Evolutionary conservation across 805 yeast genomes (phyloP).

Genomic region (Lachancea sp.): DNA sequence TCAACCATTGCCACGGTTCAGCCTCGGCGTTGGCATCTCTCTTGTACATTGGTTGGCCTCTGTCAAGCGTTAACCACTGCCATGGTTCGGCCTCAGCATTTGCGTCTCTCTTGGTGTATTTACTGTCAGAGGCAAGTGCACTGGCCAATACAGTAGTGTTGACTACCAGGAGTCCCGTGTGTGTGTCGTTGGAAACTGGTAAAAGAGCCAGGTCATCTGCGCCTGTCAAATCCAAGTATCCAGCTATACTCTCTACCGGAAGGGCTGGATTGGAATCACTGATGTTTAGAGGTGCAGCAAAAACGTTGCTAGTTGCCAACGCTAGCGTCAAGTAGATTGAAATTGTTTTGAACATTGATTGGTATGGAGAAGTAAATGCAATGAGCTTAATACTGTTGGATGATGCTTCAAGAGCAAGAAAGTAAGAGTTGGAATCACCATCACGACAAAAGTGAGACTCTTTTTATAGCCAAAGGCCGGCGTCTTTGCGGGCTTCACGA

Average conservation of each 20-base stretch:
- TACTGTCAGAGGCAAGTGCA: constrained; percentile 24
- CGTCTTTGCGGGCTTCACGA: too few species aligned
- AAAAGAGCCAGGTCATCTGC: constrained; percentile 24
- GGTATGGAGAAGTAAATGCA: not conserved
- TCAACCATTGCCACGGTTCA: constrained; percentile 28
- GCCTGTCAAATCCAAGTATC: constrained; percentile 27
- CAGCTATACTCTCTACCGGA: constrained; percentile 31
- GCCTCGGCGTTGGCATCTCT: constrained; percentile 25
- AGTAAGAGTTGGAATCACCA: too few species aligned
- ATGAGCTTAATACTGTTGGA: too few species aligned
- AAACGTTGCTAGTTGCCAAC: not conserved
- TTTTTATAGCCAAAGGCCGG: too few species aligned
- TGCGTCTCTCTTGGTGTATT: constrained; percentile 30
- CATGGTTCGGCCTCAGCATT: constrained; percentile 18
- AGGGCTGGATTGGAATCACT: constrained; percentile 13
- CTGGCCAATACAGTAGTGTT: constrained; percentile 28
- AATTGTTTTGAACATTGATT: not conserved
- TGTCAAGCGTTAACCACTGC: constrained; percentile 22
- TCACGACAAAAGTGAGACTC: too few species aligned
- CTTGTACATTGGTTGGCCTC: constrained; percentile 27
- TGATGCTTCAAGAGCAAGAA: not conserved
- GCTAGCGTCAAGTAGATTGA: constrained; percentile 1
- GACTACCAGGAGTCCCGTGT: constrained; percentile 27
- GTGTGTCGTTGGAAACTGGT: constrained; percentile 28
- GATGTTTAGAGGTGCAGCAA: constrained; percentile 19